These are phyloP conservation scores for Colletotrichum falcatum DNA, from an alignment of 2,329 filamentous ascomycete species.

Conservation along the genomic window DNA sequence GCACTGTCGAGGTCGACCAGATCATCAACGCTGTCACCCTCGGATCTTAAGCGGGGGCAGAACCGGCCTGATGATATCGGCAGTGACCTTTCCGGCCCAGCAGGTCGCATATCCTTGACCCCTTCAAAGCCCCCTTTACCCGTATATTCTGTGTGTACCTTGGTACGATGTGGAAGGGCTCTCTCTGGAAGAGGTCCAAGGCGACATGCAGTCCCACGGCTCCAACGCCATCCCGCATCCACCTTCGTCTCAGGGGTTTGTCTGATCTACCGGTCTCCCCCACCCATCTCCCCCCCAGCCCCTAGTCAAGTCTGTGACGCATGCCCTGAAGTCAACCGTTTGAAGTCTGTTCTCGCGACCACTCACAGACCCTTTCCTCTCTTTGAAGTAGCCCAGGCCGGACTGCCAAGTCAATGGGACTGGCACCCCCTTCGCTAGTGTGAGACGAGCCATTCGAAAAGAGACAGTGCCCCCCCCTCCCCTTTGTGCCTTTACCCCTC, in stretches of 20 bases:
- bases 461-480: constrained; percentile 3
- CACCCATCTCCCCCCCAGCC: constrained; percentile 18
- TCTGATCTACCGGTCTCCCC: constrained; percentile 36
- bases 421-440: constrained; percentile 2
- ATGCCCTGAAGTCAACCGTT: constrained; percentile 24
- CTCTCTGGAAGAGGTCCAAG: neutral
- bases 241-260: constrained; percentile 40
- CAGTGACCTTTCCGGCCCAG: constrained; percentile 21
- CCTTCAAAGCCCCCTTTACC: neutral
- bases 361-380: constrained; percentile 19
- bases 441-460: neutral
- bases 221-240: constrained; percentile 21
- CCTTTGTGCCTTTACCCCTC: neutral
- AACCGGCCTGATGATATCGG: constrained; percentile 22
- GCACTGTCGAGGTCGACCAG: constrained; percentile 11
- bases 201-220: constrained; percentile 11
- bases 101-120: constrained; percentile 13
- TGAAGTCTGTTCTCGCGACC: constrained; percentile 27
- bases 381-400: constrained; percentile 28
- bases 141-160: neutral
- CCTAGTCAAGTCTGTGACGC: constrained; percentile 33
- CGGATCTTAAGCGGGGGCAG: constrained; percentile 2
- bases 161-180: neutral
- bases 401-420: constrained; percentile 22
- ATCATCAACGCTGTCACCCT: constrained; percentile 18